Percentiles rank a stretch among this genome's conserved stretches.
Conservation (phyloP, 306 rosid genomes). For the Argentina anserina region DNA sequence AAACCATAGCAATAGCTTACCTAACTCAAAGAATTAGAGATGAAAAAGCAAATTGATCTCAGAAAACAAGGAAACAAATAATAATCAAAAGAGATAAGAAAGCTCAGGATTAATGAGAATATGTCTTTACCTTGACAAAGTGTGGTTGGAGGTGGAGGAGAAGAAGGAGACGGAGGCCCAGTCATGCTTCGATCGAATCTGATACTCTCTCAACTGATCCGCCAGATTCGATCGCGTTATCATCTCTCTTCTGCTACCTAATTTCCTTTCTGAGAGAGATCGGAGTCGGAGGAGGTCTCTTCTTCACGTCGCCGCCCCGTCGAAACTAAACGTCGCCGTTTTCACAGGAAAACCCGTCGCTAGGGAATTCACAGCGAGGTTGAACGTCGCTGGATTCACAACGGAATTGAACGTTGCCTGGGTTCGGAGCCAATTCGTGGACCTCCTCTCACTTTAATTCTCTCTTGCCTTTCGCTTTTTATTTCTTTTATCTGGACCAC, state of each 20-base stretch:
- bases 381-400: not conserved
- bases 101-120: not conserved
- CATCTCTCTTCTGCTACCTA: conserved; percentile 37
- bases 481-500: too few species aligned
- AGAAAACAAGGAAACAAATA: not conserved
- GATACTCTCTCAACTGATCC: conserved; percentile 94
- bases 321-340: not conserved
- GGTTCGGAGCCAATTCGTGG: conserved; percentile 9
- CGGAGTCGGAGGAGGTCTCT: conserved; percentile 3
- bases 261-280: not conserved
- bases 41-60: conserved; percentile 5
- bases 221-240: conserved; percentile 99
- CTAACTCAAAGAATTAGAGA: not conserved
- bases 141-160: conserved; percentile 74
- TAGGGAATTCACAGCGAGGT: not conserved
- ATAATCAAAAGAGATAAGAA: not conserved
- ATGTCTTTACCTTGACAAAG: conserved; percentile 60
- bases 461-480: not conserved
- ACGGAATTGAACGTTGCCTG: conserved; percentile 7
- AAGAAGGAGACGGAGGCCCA: conserved; percentile 98
- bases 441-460: conserved; percentile 18
- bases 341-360: not conserved
- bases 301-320: not conserved
- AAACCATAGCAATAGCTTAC: not conserved
- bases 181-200: conserved; percentile 98